Evolutionary conservation across 768 basidiomycete genomes (phyloP).

Genomic region (Suillus hirtellus): DNA sequence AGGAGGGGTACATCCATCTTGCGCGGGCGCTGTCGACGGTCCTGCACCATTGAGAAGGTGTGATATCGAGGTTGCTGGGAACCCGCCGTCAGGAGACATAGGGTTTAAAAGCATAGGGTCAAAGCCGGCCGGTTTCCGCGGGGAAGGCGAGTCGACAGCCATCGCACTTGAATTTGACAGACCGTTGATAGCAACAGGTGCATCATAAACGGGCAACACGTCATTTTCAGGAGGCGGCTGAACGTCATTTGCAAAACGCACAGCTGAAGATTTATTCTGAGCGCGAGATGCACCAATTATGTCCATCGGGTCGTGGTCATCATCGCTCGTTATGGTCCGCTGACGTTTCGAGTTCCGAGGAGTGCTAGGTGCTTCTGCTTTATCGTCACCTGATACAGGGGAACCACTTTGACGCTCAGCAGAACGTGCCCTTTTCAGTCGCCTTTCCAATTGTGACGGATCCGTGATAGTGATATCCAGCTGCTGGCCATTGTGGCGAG

Average conservation of each 20-base stretch:
- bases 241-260: constrained; percentile 51
- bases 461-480: constrained; percentile 77
- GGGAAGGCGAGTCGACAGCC: constrained; percentile 37
- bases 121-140: constrained; percentile 44
- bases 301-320: constrained; percentile 53
- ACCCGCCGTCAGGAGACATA: constrained; percentile 33
- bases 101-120: constrained; percentile 58
- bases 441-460: constrained; percentile 70
- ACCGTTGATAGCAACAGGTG: background rate
- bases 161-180: constrained; percentile 30
- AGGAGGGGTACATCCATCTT: background rate
- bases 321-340: constrained; percentile 44
- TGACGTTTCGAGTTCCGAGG: constrained; percentile 56
- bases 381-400: constrained; percentile 44
- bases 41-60: constrained; percentile 26
- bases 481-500: constrained; percentile 68
- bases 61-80: constrained; percentile 23
- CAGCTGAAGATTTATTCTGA: constrained; percentile 37
- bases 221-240: constrained; percentile 10
- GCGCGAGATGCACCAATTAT: constrained; percentile 25
- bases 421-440: constrained; percentile 69
- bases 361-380: constrained; percentile 41
- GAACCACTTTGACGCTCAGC: constrained; percentile 52
- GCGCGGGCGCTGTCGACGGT: background rate
- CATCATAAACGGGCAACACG: background rate